Conservation (phyloP, 257 asterid genomes). For the Ocimum tenuiflorum region DNA sequence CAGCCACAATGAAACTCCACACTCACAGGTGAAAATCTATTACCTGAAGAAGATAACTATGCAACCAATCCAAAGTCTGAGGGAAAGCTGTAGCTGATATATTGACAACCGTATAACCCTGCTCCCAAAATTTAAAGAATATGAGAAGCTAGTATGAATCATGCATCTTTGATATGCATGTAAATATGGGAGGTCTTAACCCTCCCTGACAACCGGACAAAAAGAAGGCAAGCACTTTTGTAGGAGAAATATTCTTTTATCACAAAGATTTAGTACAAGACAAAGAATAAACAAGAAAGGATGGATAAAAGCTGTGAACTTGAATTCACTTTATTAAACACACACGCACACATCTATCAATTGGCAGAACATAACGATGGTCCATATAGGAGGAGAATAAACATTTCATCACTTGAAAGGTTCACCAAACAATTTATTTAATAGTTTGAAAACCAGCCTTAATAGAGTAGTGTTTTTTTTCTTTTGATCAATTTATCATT, state of each 20-base stretch:
- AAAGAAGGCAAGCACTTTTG: background rate
- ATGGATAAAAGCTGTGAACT: background rate
- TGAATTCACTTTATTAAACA: background rate
- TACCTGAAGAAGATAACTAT: constrained; percentile 95
- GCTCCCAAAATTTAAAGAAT: constrained; percentile 25
- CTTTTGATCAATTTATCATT: background rate
- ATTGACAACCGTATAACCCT: constrained; percentile 80
- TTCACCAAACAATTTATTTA: background rate
- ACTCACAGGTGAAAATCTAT: constrained; percentile 18
- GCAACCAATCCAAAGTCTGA: constrained; percentile 94
- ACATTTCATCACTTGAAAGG: constrained; percentile 6
- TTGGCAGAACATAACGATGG: background rate
- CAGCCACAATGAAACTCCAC: background rate
- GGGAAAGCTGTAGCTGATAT: constrained; percentile 95
- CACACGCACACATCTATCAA: background rate
- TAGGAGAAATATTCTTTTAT: background rate
- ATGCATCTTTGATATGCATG: background rate
- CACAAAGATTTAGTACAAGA: background rate
- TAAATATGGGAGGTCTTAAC: background rate
- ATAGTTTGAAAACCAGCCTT: background rate
- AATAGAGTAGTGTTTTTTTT: constrained; percentile 2
- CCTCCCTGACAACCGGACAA: background rate
- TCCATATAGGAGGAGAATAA: background rate
- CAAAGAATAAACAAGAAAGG: background rate
- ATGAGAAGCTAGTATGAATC: constrained; percentile 1